A percentile compares a stretch with the other conserved stretches of the same genome.
Conservation (phyloP, 148 eudicot species). For the Suaeda aralocaspica region DNA sequence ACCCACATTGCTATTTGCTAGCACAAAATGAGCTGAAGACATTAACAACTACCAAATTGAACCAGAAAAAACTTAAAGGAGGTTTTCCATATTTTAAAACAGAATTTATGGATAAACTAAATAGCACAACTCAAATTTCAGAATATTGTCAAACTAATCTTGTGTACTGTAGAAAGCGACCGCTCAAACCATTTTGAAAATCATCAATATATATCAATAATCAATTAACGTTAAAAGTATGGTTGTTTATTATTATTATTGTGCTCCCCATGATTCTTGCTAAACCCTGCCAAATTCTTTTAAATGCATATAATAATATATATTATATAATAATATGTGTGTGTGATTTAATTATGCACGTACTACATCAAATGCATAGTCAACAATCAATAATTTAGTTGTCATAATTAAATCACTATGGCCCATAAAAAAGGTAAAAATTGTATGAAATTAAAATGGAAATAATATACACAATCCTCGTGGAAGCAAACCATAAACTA, state of each 20-base stretch:
- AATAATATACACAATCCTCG: conserved; percentile 20
- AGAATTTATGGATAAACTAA: conserved; percentile 1
- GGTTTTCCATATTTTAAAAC: background rate
- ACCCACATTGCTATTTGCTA: background rate
- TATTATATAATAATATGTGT: too few relatives aligned
- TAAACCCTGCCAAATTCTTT: conserved; percentile 13
- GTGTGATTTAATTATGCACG: background rate
- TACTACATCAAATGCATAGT: background rate
- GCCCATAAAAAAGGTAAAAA: background rate
- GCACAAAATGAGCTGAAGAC: background rate
- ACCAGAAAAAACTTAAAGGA: background rate
- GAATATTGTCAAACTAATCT: conserved; percentile 17
- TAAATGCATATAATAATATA: background rate
- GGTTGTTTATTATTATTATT: conserved; percentile 16
- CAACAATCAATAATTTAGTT: conserved; percentile 3
- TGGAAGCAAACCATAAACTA: background rate
- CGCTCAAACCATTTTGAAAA: conserved; percentile 25
- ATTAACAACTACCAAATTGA: background rate
- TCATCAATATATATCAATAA: background rate
- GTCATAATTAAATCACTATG: background rate
- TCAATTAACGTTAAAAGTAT: conserved; percentile 20
- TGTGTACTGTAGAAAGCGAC: conserved; percentile 28
- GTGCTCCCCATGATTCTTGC: conserved; percentile 30
- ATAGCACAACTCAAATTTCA: conserved; percentile 12
- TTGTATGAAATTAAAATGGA: background rate